Evolutionary conservation across 1,284 basidiomycete species (phyloP).

Genomic region (Marasmius tenuissimus): DNA sequence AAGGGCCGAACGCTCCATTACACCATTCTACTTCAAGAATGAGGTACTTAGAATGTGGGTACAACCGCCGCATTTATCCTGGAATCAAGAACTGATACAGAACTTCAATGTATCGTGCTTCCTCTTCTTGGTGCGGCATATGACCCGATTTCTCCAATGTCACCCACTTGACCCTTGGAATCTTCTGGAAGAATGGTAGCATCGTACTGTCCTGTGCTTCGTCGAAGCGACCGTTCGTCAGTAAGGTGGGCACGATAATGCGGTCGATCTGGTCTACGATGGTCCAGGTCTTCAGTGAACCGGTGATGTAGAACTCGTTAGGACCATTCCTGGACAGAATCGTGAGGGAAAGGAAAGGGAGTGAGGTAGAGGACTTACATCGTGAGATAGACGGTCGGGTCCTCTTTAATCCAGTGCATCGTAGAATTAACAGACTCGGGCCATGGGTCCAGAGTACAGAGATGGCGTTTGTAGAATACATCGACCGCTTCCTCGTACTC

Average conservation of each 20-base stretch:
- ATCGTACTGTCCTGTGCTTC: constrained; percentile 47
- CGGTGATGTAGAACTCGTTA: constrained; percentile 48
- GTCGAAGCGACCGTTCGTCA: constrained; percentile 52
- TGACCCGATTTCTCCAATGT: constrained; percentile 47
- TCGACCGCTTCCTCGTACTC: constrained; percentile 47
- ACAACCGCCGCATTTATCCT: not conserved
- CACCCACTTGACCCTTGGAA: constrained; percentile 48
- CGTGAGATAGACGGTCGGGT: constrained; percentile 35
- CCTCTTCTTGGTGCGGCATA: constrained; percentile 46
- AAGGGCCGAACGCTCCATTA: too few relatives aligned
- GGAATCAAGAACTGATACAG: constrained; percentile 31
- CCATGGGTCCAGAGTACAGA: constrained; percentile 46
- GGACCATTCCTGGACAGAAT: constrained; percentile 44
- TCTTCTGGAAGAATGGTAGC: constrained; percentile 42
- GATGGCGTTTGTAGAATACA: constrained; percentile 41
- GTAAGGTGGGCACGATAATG: constrained; percentile 47
- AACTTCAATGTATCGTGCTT: constrained; percentile 40
- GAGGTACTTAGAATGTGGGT: too few relatives aligned
- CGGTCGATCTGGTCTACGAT: constrained; percentile 42
- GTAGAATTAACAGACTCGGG: constrained; percentile 35
- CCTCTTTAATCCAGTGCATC: constrained; percentile 35
- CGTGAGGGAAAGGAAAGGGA: not conserved
- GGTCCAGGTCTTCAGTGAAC: constrained; percentile 49
- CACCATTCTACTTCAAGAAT: too few relatives aligned
- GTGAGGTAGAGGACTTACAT: not conserved